Percentiles rank a stretch among this genome's conserved stretches.
phyloP scores from a whole-genome alignment of 805 yeast species.

The Zygotorulaspora chibaensis region DNA sequence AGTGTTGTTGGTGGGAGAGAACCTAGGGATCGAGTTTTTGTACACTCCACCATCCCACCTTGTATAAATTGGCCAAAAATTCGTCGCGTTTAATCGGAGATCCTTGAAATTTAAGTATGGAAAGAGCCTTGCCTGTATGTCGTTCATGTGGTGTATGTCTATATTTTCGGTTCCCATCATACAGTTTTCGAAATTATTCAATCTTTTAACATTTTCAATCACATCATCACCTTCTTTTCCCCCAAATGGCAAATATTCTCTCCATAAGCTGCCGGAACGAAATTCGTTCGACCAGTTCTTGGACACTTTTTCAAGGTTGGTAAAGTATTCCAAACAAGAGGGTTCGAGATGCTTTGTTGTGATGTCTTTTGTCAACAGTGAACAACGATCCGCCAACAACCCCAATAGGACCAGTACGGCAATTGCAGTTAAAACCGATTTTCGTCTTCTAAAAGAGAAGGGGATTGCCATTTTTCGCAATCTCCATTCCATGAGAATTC shows the following conservation, averaged over 20 bases:
- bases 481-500: no score
- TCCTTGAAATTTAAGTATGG: slow-evolving; percentile 10
- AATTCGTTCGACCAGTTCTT: not conserved
- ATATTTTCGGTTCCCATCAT: not conserved
- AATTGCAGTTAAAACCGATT: not conserved
- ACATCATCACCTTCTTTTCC: slow-evolving; percentile 7
- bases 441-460: not conserved
- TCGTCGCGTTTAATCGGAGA: not conserved
- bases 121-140: slow-evolving; percentile 5
- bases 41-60: slow-evolving; percentile 10
- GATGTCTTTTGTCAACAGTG: not conserved
- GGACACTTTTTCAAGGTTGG: not conserved
- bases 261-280: not conserved
- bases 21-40: slow-evolving; percentile 4
- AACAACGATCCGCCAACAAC: not conserved
- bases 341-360: not conserved
- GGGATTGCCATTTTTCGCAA: not conserved
- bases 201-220: slow-evolving; percentile 1
- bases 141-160: not conserved
- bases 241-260: not conserved
- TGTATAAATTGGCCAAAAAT: slow-evolving; percentile 11
- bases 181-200: slow-evolving; percentile 3
- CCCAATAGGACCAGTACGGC: not conserved
- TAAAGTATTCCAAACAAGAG: not conserved
- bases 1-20: slow-evolving; percentile 1